Evolutionary conservation across 139 green algal species (phyloP).

Genomic region (Coccomyxa sp.): DNA sequence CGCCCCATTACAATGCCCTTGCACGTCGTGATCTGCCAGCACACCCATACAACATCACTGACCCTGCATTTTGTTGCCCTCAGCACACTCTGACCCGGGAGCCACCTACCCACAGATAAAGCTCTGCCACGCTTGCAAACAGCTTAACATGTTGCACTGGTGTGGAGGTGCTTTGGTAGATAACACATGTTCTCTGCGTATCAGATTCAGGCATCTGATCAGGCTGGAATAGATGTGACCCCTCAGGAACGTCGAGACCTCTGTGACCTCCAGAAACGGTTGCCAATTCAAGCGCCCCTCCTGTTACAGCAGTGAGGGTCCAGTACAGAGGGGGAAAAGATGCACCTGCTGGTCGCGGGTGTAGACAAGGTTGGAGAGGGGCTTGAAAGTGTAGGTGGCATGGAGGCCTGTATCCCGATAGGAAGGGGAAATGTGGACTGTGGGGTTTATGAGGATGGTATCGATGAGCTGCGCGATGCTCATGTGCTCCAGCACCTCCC

Average conservation of each 20-base stretch:
- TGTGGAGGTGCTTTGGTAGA: too few species aligned
- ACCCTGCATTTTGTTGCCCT: neutral
- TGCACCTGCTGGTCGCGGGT: slow-evolving; percentile 83
- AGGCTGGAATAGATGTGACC: too few species aligned
- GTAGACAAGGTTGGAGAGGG: slow-evolving; percentile 92
- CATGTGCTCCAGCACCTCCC: slow-evolving; percentile 72
- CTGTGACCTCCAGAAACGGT: too few species aligned
- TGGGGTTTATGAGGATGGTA: slow-evolving; percentile 87
- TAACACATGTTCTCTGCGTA: too few species aligned
- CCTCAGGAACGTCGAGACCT: too few species aligned
- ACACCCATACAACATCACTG: neutral
- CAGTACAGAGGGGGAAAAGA: too few species aligned
- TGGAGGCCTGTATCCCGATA: slow-evolving; percentile 78
- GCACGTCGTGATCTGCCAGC: slow-evolving; percentile 75
- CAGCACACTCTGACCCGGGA: neutral
- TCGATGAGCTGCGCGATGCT: slow-evolving; percentile 85
- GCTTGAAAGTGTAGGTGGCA: slow-evolving; percentile 85
- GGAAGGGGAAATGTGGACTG: slow-evolving; percentile 61
- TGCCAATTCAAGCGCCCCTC: too few species aligned
- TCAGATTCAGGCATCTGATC: too few species aligned
- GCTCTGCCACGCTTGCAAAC: too few species aligned
- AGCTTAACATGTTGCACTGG: too few species aligned
- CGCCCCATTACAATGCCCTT: slow-evolving; percentile 87
- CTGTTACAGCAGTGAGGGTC: too few species aligned
- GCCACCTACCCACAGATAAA: neutral